Base-by-base conservation (phyloP, 2,329 filamentous ascomycete species). In the Rutstroemia sp. region DNA sequence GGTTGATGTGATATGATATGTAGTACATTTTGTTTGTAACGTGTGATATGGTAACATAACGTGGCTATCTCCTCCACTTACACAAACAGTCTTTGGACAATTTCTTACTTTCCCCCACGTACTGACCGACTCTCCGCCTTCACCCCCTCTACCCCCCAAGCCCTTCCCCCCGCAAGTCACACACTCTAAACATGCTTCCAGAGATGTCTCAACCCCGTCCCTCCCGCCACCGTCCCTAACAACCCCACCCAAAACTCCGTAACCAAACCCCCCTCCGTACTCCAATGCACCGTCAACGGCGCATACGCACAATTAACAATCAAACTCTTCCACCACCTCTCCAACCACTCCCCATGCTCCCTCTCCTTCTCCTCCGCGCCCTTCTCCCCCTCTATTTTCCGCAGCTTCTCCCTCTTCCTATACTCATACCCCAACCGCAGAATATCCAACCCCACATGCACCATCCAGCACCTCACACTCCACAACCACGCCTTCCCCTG, bases 211-310 rank as follows among this genome's bases (percentile, higher is more conserved):
- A 78, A 66, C 12, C 72, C 73, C 67, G 74, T 74, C 58, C 72
- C 66, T 3, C 73, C 75, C 14, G 77, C 77, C 59, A 77, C 69
- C 56, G 71, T 77, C 6, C 86, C 86, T 52, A 83, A 73, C 23
- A 81, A 65, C 0, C 83, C 85, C 25, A 86, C 74, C 67, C 78
- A 72, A 59, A 77, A 74, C 58, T 85, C 80, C 38, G 78, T 77
- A 54, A 88, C 71, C 9, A 83, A 69, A 0, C 88, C 89, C 56
- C 80, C 75, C 59, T 88, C 83, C 42, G 86, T 71, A 66, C 89
- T 87, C 86, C 88, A 96, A 74, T 96, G 90, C 25, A 92, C 67
- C 59, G 89, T 92, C 69, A 95, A 75, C 34, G 92, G 90, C 56
- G 88, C 83, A 83, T 89, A 95, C 34, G 87, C 84, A 60, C 82